phyloP scores from a whole-genome alignment of 306 rosid species.

The Cajanus cajan region DNA sequence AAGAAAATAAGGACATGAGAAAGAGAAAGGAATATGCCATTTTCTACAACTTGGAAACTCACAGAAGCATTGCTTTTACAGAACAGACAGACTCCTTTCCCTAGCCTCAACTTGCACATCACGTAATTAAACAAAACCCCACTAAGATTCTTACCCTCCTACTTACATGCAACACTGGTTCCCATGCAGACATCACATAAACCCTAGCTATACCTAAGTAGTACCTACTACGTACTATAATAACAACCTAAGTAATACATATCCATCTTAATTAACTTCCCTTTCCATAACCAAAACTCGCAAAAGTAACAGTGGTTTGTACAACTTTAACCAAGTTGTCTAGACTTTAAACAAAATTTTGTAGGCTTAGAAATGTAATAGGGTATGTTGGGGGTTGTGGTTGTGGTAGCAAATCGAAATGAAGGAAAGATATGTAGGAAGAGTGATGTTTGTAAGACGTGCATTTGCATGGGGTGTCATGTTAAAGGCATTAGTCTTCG shows the following conservation, averaged over 20 bases:
- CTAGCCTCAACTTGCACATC: conserved; percentile 31
- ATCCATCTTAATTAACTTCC: not conserved
- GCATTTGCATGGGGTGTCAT: not conserved
- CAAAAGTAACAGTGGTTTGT: no score
- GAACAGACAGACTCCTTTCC: conserved; percentile 36
- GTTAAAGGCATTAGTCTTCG: conserved; percentile 35
- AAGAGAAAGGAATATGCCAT: conserved; percentile 45
- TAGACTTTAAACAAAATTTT: no score
- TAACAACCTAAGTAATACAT: not conserved
- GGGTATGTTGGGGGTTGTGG: no score
- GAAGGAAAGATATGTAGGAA: no score
- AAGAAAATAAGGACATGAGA: not conserved
- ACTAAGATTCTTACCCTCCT: conserved; percentile 27
- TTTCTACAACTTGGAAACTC: conserved; percentile 56
- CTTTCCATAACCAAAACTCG: not conserved
- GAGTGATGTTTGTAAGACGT: not conserved
- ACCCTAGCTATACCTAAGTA: conserved; percentile 32
- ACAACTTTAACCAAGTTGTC: no score
- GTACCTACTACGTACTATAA: not conserved
- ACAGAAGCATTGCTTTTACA: conserved; percentile 52
- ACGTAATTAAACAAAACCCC: conserved; percentile 22
- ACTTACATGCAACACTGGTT: conserved; percentile 40
- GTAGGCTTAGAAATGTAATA: no score
- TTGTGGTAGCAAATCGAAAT: no score
- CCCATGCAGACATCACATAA: conserved; percentile 37